Conservation (phyloP, 2,329 filamentous ascomycete genomes). For the Aspergillus oerlinghausenensis region DNA sequence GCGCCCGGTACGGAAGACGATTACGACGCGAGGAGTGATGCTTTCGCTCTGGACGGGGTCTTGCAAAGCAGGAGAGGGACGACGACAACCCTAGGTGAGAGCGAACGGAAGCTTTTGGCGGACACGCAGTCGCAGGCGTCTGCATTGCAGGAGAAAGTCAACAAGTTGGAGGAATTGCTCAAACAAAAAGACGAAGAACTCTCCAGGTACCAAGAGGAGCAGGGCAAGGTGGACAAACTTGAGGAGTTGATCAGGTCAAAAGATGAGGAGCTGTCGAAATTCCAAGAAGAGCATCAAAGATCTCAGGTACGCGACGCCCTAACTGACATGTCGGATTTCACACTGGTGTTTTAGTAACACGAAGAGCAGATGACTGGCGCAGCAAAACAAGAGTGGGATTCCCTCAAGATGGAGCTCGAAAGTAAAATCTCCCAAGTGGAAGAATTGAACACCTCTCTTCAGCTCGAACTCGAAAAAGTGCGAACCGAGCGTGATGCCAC, state of each 20-base stretch:
- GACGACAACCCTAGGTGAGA: slow-evolving; percentile 48
- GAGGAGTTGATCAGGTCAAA: slow-evolving; percentile 66
- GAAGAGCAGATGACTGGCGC: slow-evolving; percentile 43
- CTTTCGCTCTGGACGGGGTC: slow-evolving; percentile 57
- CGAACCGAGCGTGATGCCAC: slow-evolving; percentile 63
- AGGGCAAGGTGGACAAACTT: slow-evolving; percentile 56
- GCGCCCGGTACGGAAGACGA: slow-evolving; percentile 51
- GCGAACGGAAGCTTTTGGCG: slow-evolving; percentile 67
- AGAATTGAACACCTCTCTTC: slow-evolving; percentile 71
- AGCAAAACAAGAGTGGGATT: slow-evolving; percentile 67
- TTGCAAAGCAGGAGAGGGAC: slow-evolving; percentile 44
- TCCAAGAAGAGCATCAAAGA: slow-evolving; percentile 53
- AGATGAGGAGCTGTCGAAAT: slow-evolving; percentile 62
- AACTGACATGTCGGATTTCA: not conserved
- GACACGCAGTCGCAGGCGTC: slow-evolving; percentile 77
- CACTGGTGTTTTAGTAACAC: slow-evolving; percentile 2
- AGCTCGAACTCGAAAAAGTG: slow-evolving; percentile 71
- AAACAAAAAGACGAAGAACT: slow-evolving; percentile 69
- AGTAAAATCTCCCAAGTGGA: slow-evolving; percentile 69
- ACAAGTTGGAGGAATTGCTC: slow-evolving; percentile 64
- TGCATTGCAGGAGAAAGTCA: slow-evolving; percentile 69
- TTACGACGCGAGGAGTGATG: slow-evolving; percentile 57
- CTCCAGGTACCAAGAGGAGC: slow-evolving; percentile 56
- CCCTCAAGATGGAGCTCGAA: slow-evolving; percentile 64
- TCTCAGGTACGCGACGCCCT: slow-evolving; percentile 36